phyloP scores from a whole-genome alignment of 192 early-diverging fungal genomes.

The Backusella parvicylindrica region DNA sequence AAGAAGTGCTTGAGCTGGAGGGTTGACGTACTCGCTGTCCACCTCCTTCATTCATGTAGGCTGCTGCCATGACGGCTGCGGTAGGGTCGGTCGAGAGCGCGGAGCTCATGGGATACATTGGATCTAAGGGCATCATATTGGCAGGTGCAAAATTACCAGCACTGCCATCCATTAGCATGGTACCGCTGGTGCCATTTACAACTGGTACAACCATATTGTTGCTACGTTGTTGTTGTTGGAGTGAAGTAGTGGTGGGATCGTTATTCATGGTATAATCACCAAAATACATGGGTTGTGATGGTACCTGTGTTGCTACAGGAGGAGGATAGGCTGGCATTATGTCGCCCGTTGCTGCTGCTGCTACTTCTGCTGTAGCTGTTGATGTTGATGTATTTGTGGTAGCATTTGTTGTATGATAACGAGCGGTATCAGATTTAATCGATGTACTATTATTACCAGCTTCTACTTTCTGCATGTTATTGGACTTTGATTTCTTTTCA shows the following conservation, averaged over 20 bases:
- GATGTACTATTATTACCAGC: background rate
- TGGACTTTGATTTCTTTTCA: background rate
- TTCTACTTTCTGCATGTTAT: background rate
- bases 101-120: background rate
- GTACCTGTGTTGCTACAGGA: background rate
- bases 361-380: background rate
- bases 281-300: background rate
- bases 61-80: background rate
- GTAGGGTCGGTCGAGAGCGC: background rate
- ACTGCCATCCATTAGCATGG: background rate
- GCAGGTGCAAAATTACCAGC: background rate
- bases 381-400: background rate
- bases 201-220: background rate
- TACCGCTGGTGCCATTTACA: background rate
- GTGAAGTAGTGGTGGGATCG: background rate
- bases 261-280: background rate
- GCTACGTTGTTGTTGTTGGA: background rate
- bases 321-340: background rate
- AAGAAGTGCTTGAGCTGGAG: constrained; percentile 10
- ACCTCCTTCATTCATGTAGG: background rate
- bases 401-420: background rate
- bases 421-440: background rate
- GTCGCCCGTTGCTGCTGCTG: background rate
- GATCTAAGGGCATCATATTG: background rate
- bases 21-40: constrained; percentile 1